Percentiles rank a stretch among this genome's conserved stretches.
Conservation (phyloP, 345 rosid species). For the Eutrema japonicum region DNA sequence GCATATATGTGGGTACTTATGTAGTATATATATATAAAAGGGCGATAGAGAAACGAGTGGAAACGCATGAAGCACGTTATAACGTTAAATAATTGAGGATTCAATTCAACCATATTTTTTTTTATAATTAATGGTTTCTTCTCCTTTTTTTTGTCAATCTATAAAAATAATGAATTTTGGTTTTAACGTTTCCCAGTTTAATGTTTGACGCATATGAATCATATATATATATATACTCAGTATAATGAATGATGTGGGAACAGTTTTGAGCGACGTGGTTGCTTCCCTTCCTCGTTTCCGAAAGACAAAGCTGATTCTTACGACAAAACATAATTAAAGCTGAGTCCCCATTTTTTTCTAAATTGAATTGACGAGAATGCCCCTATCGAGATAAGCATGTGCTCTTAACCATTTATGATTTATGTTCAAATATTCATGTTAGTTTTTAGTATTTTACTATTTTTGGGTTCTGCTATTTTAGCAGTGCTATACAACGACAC, state of each 20-base stretch:
- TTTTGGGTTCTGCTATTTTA: too few relatives aligned
- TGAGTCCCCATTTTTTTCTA: neutral
- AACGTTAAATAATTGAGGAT: conserved; percentile 28
- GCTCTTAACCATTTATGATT: conserved; percentile 12
- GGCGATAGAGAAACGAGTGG: conserved; percentile 28
- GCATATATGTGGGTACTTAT: too few relatives aligned
- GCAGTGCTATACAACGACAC: neutral
- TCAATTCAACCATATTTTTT: conserved; percentile 29
- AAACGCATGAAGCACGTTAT: conserved; percentile 43
- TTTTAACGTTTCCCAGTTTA: conserved; percentile 15
- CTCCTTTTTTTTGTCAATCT: neutral
- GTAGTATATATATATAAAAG: conserved; percentile 19
- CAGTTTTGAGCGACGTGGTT: conserved; percentile 39
- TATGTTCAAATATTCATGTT: too few relatives aligned
- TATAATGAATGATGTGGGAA: neutral
- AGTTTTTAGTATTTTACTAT: neutral
- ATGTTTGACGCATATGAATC: conserved; percentile 25
- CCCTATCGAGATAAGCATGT: conserved; percentile 12
- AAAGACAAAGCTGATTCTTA: conserved; percentile 2
- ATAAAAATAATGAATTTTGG: neutral
- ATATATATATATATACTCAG: neutral
- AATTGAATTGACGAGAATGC: neutral
- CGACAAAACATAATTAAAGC: neutral
- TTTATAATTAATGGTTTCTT: neutral
- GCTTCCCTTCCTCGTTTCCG: conserved; percentile 26